These are phyloP conservation scores for Aspergillus chevalieri DNA, from an alignment of 2,329 filamentous ascomycete species.

Conservation along the genomic window DNA sequence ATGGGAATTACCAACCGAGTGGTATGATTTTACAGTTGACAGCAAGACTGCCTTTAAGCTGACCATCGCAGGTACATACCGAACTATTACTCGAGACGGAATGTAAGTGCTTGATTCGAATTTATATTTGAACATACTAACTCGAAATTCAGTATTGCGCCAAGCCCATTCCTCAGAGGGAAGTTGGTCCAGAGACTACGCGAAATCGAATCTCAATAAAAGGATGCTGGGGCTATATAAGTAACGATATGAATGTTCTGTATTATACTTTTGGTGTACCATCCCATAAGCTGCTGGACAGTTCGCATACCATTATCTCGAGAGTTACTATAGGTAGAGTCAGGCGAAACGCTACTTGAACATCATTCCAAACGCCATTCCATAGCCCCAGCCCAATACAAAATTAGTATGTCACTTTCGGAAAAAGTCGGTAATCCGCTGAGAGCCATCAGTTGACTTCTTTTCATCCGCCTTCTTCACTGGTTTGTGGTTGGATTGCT, in stretches of 20 bases:
- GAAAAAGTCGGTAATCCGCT: slow-evolving; percentile 48
- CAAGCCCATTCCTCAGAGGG: slow-evolving; percentile 45
- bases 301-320: slow-evolving; percentile 1
- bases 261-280: not conserved
- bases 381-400: not conserved
- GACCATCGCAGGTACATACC: slow-evolving; percentile 48
- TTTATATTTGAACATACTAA: slow-evolving; percentile 15
- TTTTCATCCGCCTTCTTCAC: slow-evolving; percentile 37
- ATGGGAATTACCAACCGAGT: slow-evolving; percentile 55
- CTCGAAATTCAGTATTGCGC: slow-evolving; percentile 33
- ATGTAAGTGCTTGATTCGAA: slow-evolving; percentile 40
- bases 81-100: slow-evolving; percentile 55
- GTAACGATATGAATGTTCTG: not conserved
- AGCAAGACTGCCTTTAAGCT: slow-evolving; percentile 3
- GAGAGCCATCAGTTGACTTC: slow-evolving; percentile 44
- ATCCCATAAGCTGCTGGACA: slow-evolving; percentile 12
- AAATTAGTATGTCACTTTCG: slow-evolving; percentile 20
- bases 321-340: not conserved
- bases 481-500: slow-evolving; percentile 24
- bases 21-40: slow-evolving; percentile 31
- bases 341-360: not conserved
- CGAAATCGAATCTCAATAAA: slow-evolving; percentile 22
- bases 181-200: slow-evolving; percentile 46
- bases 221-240: not conserved
- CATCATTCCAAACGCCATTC: no score